Percentiles rank a stretch among this genome's conserved stretches.
Evolutionary conservation across 176 grass and related monocot genomes (phyloP).

Genomic region (Aegilops sharonensis): DNA sequence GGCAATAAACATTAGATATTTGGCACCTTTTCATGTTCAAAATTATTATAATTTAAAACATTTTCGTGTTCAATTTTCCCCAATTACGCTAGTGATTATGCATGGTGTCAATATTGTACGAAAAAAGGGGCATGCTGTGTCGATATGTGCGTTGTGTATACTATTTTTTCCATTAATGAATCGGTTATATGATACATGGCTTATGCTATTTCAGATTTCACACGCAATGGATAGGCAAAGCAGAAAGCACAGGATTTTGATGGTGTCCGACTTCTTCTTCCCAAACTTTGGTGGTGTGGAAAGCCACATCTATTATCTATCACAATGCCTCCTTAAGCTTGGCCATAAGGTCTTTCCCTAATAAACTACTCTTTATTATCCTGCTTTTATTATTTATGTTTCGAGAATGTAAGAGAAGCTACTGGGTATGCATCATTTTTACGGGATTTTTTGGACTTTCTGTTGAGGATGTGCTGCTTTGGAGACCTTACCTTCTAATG

Average conservation of each 20-base stretch:
- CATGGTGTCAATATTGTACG: neutral
- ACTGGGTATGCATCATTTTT: constrained; percentile 5
- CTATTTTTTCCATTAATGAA: neutral
- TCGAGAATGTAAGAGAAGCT: neutral
- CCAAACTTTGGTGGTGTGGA: constrained; percentile 94
- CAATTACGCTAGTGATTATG: neutral
- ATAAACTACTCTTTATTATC: neutral
- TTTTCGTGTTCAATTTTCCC: neutral
- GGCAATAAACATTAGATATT: too few species aligned
- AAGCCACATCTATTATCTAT: constrained; percentile 94
- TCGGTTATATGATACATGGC: neutral
- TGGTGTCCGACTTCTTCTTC: constrained; percentile 98
- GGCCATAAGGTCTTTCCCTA: constrained; percentile 69
- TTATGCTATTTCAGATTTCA: constrained; percentile 25
- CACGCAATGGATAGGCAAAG: constrained; percentile 35
- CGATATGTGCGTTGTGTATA: neutral
- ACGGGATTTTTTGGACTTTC: constrained; percentile 10
- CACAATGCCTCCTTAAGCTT: constrained; percentile 88
- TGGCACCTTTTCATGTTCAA: too few species aligned
- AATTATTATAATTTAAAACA: too few species aligned
- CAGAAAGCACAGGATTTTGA: constrained; percentile 70
- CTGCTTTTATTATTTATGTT: neutral
- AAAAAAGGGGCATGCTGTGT: neutral
- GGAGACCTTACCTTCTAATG: neutral
- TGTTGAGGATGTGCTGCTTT: neutral